Percentiles rank a stretch among this genome's conserved stretches.
Conservation (phyloP, 2,329 filamentous ascomycete species). For the Lecanosticta acicola region DNA sequence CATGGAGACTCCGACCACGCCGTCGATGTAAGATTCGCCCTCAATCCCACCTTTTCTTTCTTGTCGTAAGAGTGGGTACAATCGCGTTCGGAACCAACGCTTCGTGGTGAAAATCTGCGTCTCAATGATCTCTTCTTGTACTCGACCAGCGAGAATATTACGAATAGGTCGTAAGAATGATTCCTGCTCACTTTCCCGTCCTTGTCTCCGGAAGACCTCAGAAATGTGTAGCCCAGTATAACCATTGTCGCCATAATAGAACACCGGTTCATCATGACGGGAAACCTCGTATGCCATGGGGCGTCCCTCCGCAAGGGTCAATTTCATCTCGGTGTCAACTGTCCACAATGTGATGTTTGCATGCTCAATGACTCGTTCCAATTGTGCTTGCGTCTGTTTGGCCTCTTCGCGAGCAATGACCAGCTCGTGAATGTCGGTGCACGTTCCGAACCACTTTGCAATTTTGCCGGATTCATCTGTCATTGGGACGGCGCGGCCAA, state of each 20-base stretch:
- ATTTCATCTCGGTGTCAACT: conserved; percentile 55
- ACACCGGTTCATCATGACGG: conserved; percentile 3
- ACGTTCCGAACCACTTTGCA: conserved; percentile 75
- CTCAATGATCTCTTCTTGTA: conserved; percentile 58
- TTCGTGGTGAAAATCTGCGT: conserved; percentile 52
- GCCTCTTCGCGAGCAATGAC: conserved; percentile 63
- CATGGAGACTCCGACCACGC: conserved; percentile 73
- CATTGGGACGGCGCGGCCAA: conserved; percentile 63
- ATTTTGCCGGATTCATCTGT: conserved; percentile 62
- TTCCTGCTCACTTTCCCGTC: conserved; percentile 30
- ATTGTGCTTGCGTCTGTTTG: conserved; percentile 61
- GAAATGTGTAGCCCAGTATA: conserved; percentile 58
- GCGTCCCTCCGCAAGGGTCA: conserved; percentile 65
- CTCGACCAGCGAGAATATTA: conserved; percentile 57
- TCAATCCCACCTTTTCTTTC: conserved; percentile 49
- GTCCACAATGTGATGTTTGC: conserved; percentile 72
- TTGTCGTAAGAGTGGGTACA: conserved; percentile 60
- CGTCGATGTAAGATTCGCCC: conserved; percentile 54
- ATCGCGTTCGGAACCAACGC: conserved; percentile 65
- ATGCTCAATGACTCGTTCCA: conserved; percentile 67
- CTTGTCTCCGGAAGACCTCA: conserved; percentile 50
- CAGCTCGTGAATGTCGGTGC: conserved; percentile 67
- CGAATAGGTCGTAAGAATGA: conserved; percentile 55
- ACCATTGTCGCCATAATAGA: conserved; percentile 15
- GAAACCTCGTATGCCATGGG: conserved; percentile 32